Base-by-base conservation (phyloP, 225 moss, liverwort and hornwort genomes). In the Pseudoscleropodium purum region DNA sequence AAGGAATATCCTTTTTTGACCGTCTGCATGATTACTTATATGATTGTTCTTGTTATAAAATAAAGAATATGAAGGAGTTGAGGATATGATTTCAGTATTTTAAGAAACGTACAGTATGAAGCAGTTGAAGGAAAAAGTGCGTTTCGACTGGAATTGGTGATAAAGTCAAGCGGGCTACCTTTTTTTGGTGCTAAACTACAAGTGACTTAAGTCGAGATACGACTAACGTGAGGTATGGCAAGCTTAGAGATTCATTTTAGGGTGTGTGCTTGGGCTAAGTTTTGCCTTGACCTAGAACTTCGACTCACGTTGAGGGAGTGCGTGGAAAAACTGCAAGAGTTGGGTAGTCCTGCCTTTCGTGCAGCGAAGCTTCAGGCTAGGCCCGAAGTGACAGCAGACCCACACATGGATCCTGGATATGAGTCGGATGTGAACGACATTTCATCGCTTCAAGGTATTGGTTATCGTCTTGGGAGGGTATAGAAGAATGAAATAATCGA, bases 391-490 rank as follows among this genome's bases (percentile, higher is more conserved):
- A 90, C 90, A 39, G 95, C 97, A 26, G 99, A 99, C 80, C 96
- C 97, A 5, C 96, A 96, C 60, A 99, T 99, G 99, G 99, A 97
- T 91, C 99, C 99, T 19, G 92, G 93, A 56, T 99, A 99, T 73
- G 97, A 99, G 90, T 99, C 99, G 20, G 99, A 99, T 90, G 81
- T 92, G 70, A 95, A 91, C 79, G 97, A 97, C 18, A 91, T 93
- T 31, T 91, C 94, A 43, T 91, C 91, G 8, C 85, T 87, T 78
- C 90, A 86, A 91, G 95, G 93, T 94, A 89, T 21, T 66, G 29
- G 49, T 73, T 8, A 16, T 39, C 41, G 9, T 41, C 78, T 37
- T n/a, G n/a, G 67, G 6, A 33, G 34, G 37, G 36, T 67, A 36
- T 19, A 19, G 67, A 67, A 67, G 67, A 67, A 67, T 10, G 66